Conservation (phyloP, 2,329 filamentous ascomycete genomes). For the Neobulgaria alba region DNA sequence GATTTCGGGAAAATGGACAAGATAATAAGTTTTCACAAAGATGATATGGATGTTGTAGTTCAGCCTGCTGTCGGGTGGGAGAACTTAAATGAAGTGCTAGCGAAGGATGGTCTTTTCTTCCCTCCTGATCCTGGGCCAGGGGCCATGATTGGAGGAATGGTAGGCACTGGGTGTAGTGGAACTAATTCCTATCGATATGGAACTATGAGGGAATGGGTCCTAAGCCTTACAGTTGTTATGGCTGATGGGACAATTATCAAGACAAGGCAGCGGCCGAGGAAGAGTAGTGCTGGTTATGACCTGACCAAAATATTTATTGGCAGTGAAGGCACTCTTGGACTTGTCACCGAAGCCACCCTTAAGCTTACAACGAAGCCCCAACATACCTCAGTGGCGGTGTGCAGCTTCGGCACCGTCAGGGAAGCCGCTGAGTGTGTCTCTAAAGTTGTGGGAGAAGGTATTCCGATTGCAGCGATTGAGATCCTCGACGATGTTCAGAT, state of each 20-base stretch:
- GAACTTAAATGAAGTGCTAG: conserved; percentile 68
- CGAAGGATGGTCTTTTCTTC: conserved; percentile 72
- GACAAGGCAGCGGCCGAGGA: conserved; percentile 78
- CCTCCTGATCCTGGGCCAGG: conserved; percentile 86
- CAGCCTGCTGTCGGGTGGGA: conserved; percentile 85
- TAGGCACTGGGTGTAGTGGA: conserved; percentile 64
- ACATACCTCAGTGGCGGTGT: conserved; percentile 71
- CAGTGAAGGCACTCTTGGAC: conserved; percentile 81
- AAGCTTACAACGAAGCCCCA: conserved; percentile 78
- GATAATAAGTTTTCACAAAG: conserved; percentile 67
- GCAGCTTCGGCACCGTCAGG: conserved; percentile 45
- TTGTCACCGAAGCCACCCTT: conserved; percentile 84
- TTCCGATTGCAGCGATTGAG: conserved; percentile 86
- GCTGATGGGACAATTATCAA: conserved; percentile 87
- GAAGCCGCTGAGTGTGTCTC: conserved; percentile 56
- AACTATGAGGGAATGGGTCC: conserved; percentile 91
- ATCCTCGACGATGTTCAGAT: conserved; percentile 91
- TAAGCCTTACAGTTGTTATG: conserved; percentile 77
- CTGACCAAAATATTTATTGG: conserved; percentile 84
- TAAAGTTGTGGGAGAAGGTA: conserved; percentile 68
- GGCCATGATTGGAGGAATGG: conserved; percentile 86
- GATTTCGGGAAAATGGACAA: conserved; percentile 83
- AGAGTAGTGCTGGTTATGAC: conserved; percentile 88
- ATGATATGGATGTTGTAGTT: conserved; percentile 67
- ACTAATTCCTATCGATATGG: conserved; percentile 91